phyloP scores from a whole-genome alignment of 2,329 filamentous ascomycete genomes.

The Apiospora phragmitis region DNA sequence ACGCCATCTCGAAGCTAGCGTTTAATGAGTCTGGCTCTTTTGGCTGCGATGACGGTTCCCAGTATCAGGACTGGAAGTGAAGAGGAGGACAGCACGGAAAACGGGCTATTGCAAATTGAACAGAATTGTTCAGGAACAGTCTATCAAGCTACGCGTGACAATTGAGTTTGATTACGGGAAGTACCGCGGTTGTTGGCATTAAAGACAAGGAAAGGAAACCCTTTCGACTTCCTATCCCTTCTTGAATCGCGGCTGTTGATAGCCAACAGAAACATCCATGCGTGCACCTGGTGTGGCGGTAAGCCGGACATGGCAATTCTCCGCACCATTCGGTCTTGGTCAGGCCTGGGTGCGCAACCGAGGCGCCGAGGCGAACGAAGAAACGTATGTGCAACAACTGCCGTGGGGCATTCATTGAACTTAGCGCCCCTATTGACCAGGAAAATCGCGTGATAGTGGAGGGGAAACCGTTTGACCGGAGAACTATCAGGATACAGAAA shows the following conservation, averaged over 20 bases:
- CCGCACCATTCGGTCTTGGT: background rate
- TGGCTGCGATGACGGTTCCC: background rate
- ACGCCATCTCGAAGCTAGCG: slow-evolving; percentile 24
- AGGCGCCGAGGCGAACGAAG: background rate
- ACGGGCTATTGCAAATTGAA: background rate
- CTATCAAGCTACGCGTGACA: background rate
- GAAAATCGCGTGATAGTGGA: background rate
- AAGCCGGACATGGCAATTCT: background rate
- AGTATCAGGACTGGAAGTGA: background rate
- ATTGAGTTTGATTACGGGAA: background rate
- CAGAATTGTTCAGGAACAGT: background rate
- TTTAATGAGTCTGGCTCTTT: background rate
- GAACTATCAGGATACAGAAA: background rate
- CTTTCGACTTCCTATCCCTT: background rate
- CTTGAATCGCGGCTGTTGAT: background rate
- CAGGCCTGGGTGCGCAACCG: background rate
- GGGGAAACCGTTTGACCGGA: background rate
- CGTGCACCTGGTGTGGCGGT: background rate
- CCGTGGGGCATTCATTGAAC: background rate
- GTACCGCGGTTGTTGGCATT: background rate
- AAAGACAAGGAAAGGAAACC: background rate
- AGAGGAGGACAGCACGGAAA: background rate
- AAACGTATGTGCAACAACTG: background rate
- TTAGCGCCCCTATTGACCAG: background rate
- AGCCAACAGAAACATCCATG: background rate